A percentile compares a stretch with the other conserved stretches of the same genome.
Evolutionary conservation across 768 basidiomycete species (phyloP).

Genomic region (Pholiota molesta): DNA sequence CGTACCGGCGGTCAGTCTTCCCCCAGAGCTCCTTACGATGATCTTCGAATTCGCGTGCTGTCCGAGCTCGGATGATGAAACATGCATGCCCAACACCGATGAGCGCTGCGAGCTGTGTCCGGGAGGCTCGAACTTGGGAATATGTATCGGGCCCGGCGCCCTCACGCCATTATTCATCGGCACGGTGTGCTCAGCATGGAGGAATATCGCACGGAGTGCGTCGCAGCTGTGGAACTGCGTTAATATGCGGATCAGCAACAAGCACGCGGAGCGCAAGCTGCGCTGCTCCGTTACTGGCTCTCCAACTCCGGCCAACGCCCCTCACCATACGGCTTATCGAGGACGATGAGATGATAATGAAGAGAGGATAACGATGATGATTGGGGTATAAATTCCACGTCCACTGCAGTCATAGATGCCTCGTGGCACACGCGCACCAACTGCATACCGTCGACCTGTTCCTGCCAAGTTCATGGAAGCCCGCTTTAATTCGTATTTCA

Average conservation of each 20-base stretch:
- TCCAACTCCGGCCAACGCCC: slow-evolving; percentile 17
- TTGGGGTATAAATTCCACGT: slow-evolving; percentile 21
- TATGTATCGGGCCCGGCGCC: slow-evolving; percentile 17
- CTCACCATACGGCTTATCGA: slow-evolving; percentile 21
- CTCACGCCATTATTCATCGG: slow-evolving; percentile 25
- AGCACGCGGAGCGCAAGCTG: slow-evolving; percentile 19
- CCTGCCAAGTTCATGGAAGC: slow-evolving; percentile 21
- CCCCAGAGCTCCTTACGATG: slow-evolving; percentile 20
- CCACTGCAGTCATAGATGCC: slow-evolving; percentile 20
- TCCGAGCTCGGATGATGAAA: slow-evolving; percentile 7
- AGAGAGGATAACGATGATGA: slow-evolving; percentile 12
- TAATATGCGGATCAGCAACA: slow-evolving; percentile 17
- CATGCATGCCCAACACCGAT: not conserved
- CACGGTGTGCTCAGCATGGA: slow-evolving; percentile 24
- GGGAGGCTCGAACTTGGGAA: slow-evolving; percentile 14
- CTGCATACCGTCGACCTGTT: slow-evolving; percentile 26
- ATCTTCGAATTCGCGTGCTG: slow-evolving; percentile 25
- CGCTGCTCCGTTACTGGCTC: slow-evolving; percentile 24
- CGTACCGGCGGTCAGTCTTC: slow-evolving; percentile 20
- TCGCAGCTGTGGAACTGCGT: slow-evolving; percentile 24
- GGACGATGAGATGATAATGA: slow-evolving; percentile 19
- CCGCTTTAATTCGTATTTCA: slow-evolving; percentile 9
- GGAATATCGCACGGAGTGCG: slow-evolving; percentile 16
- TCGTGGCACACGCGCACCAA: slow-evolving; percentile 17
- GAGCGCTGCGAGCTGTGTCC: not conserved